Percentiles rank a stretch among this genome's conserved stretches.
Evolutionary conservation across 495 filamentous ascomycete species (phyloP).

Genomic region (Penicillium antarcticum): DNA sequence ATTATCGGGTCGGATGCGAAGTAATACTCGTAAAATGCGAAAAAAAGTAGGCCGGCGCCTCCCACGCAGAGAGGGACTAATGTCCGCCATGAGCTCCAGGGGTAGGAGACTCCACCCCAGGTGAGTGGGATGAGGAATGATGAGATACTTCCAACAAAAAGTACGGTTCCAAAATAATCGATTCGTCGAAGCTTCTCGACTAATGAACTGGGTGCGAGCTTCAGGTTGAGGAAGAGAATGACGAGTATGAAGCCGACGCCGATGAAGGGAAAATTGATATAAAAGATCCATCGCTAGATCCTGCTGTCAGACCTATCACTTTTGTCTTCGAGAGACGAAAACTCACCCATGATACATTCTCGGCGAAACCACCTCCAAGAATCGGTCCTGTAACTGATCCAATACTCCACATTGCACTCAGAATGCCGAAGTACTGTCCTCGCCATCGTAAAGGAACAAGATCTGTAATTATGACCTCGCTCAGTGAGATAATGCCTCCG

Average conservation of each 20-base stretch:
- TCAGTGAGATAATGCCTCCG: slow-evolving; percentile 64
- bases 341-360: slow-evolving; percentile 59
- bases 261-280: slow-evolving; percentile 56
- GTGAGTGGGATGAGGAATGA: slow-evolving; percentile 48
- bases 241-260: slow-evolving; percentile 44
- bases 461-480: slow-evolving; percentile 68
- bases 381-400: slow-evolving; percentile 67
- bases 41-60: slow-evolving; percentile 38
- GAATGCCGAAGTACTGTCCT: slow-evolving; percentile 49
- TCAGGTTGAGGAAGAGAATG: slow-evolving; percentile 47
- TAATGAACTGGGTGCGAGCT: slow-evolving; percentile 34
- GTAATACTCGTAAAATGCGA: slow-evolving; percentile 46
- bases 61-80: slow-evolving; percentile 59
- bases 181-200: slow-evolving; percentile 45
- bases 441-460: slow-evolving; percentile 48
- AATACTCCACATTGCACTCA: slow-evolving; percentile 58
- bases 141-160: slow-evolving; percentile 52
- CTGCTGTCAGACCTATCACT: neutral
- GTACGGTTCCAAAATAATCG: slow-evolving; percentile 57
- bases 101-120: slow-evolving; percentile 50
- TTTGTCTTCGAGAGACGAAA: neutral
- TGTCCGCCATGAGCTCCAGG: slow-evolving; percentile 49
- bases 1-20: slow-evolving; percentile 48
- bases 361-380: slow-evolving; percentile 64
- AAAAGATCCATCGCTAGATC: slow-evolving; percentile 48